These are phyloP conservation scores for Macrotyloma uniflorum DNA, from an alignment of 306 rosid species.

Conservation along the genomic window DNA sequence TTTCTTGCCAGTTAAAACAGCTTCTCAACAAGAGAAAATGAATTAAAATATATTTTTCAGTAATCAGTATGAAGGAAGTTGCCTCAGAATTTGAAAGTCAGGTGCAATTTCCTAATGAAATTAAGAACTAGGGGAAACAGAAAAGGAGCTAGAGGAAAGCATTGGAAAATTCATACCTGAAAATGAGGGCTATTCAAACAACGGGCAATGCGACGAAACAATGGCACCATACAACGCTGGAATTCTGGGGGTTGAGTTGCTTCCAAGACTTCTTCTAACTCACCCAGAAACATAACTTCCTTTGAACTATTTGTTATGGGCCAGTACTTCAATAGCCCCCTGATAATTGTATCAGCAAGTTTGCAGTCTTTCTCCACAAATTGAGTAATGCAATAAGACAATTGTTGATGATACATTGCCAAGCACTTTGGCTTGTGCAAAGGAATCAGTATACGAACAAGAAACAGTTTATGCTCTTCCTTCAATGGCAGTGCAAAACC, in stretches of 20 bases:
- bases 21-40: constrained; percentile 24
- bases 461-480: constrained; percentile 82
- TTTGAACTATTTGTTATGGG: constrained; percentile 83
- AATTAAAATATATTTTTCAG: not conserved
- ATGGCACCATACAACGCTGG: constrained; percentile 83
- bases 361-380: constrained; percentile 91
- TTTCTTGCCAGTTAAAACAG: constrained; percentile 2
- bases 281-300: constrained; percentile 85
- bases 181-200: constrained; percentile 82
- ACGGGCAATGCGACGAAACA: constrained; percentile 64
- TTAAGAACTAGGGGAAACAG: not conserved
- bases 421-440: constrained; percentile 83
- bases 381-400: constrained; percentile 74
- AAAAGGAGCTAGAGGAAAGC: constrained; percentile 14
- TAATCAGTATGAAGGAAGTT: constrained; percentile 8
- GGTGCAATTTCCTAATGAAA: not conserved
- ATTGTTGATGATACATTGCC: constrained; percentile 76
- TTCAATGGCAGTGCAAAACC: constrained; percentile 78
- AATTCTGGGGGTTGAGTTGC: constrained; percentile 83
- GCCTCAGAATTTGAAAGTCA: not conserved
- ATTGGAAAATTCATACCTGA: constrained; percentile 56
- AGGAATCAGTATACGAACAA: constrained; percentile 70
- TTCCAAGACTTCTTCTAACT: constrained; percentile 83
- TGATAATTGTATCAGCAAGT: constrained; percentile 81
- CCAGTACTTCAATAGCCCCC: constrained; percentile 91